Conservation (phyloP, 2,329 filamentous ascomycete species). For the Epichloe aotearoae region DNA sequence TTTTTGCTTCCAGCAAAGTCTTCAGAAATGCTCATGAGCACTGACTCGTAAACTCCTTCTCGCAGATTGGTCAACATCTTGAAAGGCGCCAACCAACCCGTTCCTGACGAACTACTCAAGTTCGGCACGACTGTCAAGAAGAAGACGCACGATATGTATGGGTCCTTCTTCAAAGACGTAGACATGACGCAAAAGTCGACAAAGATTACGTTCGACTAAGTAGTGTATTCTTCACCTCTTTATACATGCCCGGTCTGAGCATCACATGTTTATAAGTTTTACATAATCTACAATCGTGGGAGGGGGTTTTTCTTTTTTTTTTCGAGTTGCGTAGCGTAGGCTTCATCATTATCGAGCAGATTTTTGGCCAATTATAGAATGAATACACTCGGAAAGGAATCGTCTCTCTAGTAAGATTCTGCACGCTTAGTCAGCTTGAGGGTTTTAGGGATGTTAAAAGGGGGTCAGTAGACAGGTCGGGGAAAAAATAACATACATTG, state of each 20-base stretch:
- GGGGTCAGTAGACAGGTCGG: conserved; percentile 4
- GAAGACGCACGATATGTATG: conserved; percentile 92
- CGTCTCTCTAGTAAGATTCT: conserved; percentile 41
- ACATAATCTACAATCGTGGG: neutral
- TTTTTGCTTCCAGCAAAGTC: neutral
- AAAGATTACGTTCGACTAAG: conserved; percentile 78
- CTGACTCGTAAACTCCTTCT: neutral
- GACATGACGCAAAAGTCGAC: conserved; percentile 72
- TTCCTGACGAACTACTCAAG: conserved; percentile 83
- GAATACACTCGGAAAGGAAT: conserved; percentile 39
- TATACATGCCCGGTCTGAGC: neutral
- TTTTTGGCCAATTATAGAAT: conserved; percentile 24
- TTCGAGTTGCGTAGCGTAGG: neutral
- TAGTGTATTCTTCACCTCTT: neutral
- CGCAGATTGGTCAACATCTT: conserved; percentile 80
- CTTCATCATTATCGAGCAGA: conserved; percentile 17
- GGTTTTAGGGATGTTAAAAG: conserved; percentile 10
- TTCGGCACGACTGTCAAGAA: conserved; percentile 98
- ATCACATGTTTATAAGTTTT: neutral
- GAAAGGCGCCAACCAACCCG: conserved; percentile 78
- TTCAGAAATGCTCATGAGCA: too few species aligned
- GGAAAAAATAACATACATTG: conserved; percentile 41
- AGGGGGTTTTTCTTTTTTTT: neutral
- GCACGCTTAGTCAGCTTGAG: conserved; percentile 6
- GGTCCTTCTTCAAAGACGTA: conserved; percentile 87